Base-by-base conservation (phyloP, 495 filamentous ascomycete species). In the Astrothelium macrocarpum region DNA sequence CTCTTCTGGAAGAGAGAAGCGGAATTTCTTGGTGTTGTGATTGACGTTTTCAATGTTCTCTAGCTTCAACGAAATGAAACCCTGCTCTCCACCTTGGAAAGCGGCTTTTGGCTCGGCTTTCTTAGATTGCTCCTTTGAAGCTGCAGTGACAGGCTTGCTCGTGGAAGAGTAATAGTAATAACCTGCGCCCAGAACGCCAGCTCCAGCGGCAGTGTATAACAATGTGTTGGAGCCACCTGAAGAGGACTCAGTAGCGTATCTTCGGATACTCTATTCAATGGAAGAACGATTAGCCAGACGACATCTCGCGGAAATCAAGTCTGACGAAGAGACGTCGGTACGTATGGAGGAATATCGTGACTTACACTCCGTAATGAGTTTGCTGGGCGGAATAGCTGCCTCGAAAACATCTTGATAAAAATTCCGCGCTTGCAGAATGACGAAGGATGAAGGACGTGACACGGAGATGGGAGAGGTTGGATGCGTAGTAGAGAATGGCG, bases 1-100 rank as follows among this genome's bases (percentile, higher is more conserved):
- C 68, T 84, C 82, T 69, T 93, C 86, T n/a, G 89, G 87, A 29
- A 95, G 85, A 46, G 82, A 80, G 77, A 96, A 96, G 68, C 88
- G 85, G 71, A 96, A 78, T 53, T 79, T 81, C 86, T 96, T 96
- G 63, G 90, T 91, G 81, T 96, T 96, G 78, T 88, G 85, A 78
- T 87, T 95, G 76, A 96, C 74, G 16, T 73, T 70, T 77, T 90
- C 87, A 66, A 90, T 81, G n/a, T 85, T 82, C 49, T 90, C 84
- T 53, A 98, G 81, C 78, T 87, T 84, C 66, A 95, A 83, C 65
- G 84, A 82, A 46, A 96, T 75, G 76, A 89, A 95, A 69, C 90
- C 92, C 76, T 94, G 85, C 59, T 92, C 88, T 46, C 91, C 90
- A 63, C 93, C 95, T 20, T 80, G 87, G 75, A 98, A 89, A 34